Base-by-base conservation (phyloP, 2,329 filamentous ascomycete species). In the Aspergillus sp. region DNA sequence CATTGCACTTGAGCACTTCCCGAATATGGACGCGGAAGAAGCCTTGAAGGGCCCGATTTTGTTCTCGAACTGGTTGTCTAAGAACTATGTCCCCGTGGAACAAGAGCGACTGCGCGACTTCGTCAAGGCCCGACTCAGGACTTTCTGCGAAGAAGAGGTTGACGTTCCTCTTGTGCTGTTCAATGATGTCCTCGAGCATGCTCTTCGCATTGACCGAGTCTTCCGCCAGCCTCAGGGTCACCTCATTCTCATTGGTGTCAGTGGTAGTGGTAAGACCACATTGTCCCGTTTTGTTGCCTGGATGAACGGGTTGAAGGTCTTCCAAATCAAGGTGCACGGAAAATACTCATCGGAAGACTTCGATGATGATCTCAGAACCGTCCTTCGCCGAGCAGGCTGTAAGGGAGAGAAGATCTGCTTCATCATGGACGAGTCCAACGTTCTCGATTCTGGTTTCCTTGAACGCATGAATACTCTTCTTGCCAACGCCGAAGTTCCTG, bases 401-500 rank as follows among this genome's bases (percentile, higher is more conserved):
- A 97, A 97, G 81, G 95, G 95, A 39, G 95, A 99, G 75, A 98
- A 98, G 82, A 96, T 99, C 52, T 99, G 96, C 80, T 99, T 99
- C 82, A 97, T 99, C 81, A 98, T 99, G 93, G 95, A 99, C 74
- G 95, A 99, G 80, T 90, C 94, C 10, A 99, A 99, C 70, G 95
- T 99, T 39, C 85, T 99, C 29, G 95, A 99, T 76, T 99, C 95
- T 49, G 95, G 95, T 56, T 99, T 99, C 87, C 78, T 99, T 57
- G 95, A 99, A 77, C 89, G 96, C 69, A 99, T 99, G 95, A 99
- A 99, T 75, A 99, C 95, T 0, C 80, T 99, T 54, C 87, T 99
- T 62, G 96, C 95, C 69, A 99, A 99, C 74, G 95, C 96, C n/a
- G 96, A 99, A 78, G 95, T 99, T 11, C 95, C 95, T 18, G 95